Base-by-base conservation (phyloP, 371 early-diverging fungal genomes). In the Haplosporangium sp. region DNA sequence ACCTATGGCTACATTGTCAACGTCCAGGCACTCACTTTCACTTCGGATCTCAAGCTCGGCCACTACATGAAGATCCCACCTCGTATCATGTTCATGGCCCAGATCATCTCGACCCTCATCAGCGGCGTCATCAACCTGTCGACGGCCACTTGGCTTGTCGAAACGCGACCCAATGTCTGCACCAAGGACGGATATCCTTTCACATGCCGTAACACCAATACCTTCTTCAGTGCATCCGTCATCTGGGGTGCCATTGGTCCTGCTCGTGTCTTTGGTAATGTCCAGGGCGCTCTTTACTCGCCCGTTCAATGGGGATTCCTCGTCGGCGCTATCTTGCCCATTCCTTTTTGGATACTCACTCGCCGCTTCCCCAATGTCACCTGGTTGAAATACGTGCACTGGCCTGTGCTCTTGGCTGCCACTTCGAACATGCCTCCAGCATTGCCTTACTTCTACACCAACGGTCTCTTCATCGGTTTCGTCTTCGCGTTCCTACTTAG, bases 161-260 rank as follows among this genome's bases (percentile, higher is more conserved):
- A 84, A 53, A 81, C 85, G 40, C 83, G 91, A n/a, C 72, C 81
- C 14, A 67, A 86, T 46, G 85, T 92, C 61, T 91, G 93, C 74
- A 86, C 87, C 0, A n/a, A 11, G 6, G 67, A 38, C 0, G 89
- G 71, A 1, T 75, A 74, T 54, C 85, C 86, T 5, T 88, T 86
- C 74, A 91, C 91, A 2, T 91, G 93, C 69, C 86, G 86, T 68
- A 82, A 82, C 57, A 90, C 92, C 16, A 82, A 85, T 50, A 89
- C 90, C 9, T 91, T 89, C 54, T 88, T 84, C 74, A 87, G 89
- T 43, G 91, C 92, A n/a, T 91, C 90, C 14, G 69, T 93, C 23
- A 90, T 93, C 47, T 93, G 93, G 93, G 93, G 93, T 55, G 84
- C 89, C n/a, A 89, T 94, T 47, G 91, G 91, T 45, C 94, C 94